Evolutionary conservation across 2,329 filamentous ascomycete genomes (phyloP), one percentile per base, ranked within the genome.

Genomic region (Xylariaceae sp.): DNA sequence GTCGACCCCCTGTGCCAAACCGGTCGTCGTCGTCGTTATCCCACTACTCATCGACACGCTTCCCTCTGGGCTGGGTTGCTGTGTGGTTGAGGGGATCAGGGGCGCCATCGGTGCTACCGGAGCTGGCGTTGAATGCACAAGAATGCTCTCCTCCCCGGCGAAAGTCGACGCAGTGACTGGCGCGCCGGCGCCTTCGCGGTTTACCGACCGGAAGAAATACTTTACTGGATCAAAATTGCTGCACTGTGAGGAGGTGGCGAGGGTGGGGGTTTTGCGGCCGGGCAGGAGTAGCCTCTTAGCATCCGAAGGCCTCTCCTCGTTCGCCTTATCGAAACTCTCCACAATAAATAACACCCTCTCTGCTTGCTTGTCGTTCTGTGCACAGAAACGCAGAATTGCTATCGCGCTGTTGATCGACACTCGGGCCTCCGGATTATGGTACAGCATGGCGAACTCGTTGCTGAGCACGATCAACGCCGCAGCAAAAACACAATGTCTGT

Each of bases 401-500:
- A 75, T 64, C 6, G 70, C 65, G 23, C 67, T 63, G 0, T 50
- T 44, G 29, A 72, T 65, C 1, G 62, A 63, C n/a, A 50, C 50
- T 1, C 52, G 55, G 21, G 70, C 70, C 5, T 59, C 59, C 0
- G 63, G 55, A 14, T 71, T 70, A 19, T 62, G 54, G 49, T 70
- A 73, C 13, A 78, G 57, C 1, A 58, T 62, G 3, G 67, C 69
- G 50, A 78, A 76, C 42, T 76, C 71, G 50, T 78, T 79, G 48
- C 72, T 74, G 31, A 77, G 56, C 3, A 78, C 62, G 21, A 78
- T 64, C 2, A 80, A 61, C 0, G 68, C 64, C 1, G 75, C 70
- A 4, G 74, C 64, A 44, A 78, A 78, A 27, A 79, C 62, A 38
- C 73, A 76, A 50, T 78, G 71, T 48, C 76, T 79, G 13, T n/a